phyloP scores from a whole-genome alignment of 805 yeast genomes.

The Clavispora carvajalis region DNA sequence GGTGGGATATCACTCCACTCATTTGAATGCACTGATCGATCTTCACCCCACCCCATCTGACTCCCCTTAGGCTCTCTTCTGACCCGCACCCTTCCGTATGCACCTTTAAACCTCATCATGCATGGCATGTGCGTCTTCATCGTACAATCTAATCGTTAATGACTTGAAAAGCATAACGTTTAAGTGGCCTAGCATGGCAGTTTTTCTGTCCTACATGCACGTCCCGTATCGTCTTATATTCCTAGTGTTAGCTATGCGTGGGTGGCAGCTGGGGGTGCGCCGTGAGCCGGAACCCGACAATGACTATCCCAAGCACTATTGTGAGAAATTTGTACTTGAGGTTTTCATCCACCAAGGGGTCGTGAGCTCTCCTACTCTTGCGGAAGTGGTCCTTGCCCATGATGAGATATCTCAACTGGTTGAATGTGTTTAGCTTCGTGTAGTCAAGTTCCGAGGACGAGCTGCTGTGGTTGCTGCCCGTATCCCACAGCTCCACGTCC shows the following conservation, averaged over 20 bases:
- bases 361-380: slow-evolving; percentile 16
- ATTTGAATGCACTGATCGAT: no score
- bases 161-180: no score
- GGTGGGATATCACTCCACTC: no score
- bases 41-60: no score
- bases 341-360: slow-evolving; percentile 32
- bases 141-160: no score
- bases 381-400: slow-evolving; percentile 22
- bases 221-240: neutral
- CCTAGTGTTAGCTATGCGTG: neutral
- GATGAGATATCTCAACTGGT: slow-evolving; percentile 31
- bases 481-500: slow-evolving; percentile 16
- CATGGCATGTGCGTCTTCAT: no score
- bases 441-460: slow-evolving; percentile 14
- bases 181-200: no score
- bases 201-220: neutral
- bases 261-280: slow-evolving; percentile 13
- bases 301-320: slow-evolving; percentile 37
- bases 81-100: no score
- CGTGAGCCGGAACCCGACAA: slow-evolving; percentile 35
- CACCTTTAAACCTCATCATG: no score
- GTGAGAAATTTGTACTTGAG: slow-evolving; percentile 39
- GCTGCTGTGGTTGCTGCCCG: slow-evolving; percentile 7
- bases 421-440: slow-evolving; percentile 26
- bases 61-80: no score